Evolutionary conservation across 1,139 yeast species (phyloP), one percentile per base, ranked within the genome.

Genomic region (Fermentozyma sake): DNA sequence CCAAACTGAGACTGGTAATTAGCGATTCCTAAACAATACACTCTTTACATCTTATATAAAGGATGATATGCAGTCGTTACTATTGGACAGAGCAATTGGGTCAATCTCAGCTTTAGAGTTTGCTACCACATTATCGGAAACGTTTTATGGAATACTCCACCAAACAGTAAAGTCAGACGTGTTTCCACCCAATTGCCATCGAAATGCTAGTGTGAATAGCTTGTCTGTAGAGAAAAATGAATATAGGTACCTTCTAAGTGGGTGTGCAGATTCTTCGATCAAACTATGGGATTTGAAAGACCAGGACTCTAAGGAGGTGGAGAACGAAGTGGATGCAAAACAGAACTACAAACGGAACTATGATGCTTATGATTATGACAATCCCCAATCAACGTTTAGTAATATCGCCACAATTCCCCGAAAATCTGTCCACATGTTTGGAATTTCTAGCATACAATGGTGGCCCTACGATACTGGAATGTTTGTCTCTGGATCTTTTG

Each of bases 401-500:
- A 42, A 38, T 32, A 39, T 55, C 27, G 76, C 73, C 22, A 52
- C 68, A 11, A 49, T 77, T n/a, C 75, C 80, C 2, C 47, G 78
- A 9, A 68, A 68, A 37, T 41, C 65, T 1, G 79, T 67, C 2
- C 97, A 89, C 48, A 54, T 59, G 14, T 86, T 68, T 50, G 95
- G 96, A 0, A 63, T 87, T 0, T 81, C 95, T 0, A 60, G 74
- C 11, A 64, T 85, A 2, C 67, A 71, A 44, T 89, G 97, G 96
- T 89, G 95, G 91, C 89, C 94, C 0, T 63, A 63, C 29, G 97
- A 89, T 51, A 76, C 79, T 14, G 96, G 96, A 2, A 69, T 89
- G 76, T 87, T 87, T 58, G 68, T 86, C 7, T 71, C 87, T 3
- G 76, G 87, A 0, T 84, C 95, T 0, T 85, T 79, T 48, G 97